A percentile compares a stretch with the other conserved stretches of the same genome.
phyloP scores from a whole-genome alignment of 163 green algal genomes.

The Chlamydomonas reinhardtii region DNA sequence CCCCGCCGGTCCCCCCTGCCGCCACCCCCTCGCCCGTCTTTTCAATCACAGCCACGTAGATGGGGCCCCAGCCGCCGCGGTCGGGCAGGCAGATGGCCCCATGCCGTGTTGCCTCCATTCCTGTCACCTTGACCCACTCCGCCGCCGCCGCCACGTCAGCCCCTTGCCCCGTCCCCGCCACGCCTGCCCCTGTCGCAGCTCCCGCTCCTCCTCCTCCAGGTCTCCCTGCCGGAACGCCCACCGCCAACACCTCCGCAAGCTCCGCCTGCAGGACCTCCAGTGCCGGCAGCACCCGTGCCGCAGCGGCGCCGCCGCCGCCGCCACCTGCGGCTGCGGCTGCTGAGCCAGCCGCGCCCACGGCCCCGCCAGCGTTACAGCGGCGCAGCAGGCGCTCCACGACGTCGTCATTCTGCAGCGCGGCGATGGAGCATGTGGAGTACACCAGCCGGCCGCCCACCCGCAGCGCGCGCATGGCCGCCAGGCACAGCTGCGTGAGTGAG shows the following conservation, averaged over 20 bases:
- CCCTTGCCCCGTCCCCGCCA: not conserved
- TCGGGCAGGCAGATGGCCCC: conserved; percentile 68
- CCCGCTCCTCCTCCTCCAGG: not conserved
- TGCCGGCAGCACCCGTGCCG: conserved; percentile 9
- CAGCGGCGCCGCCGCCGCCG: no score
- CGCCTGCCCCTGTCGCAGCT: no score
- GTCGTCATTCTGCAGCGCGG: conserved; percentile 69
- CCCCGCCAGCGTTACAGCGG: not conserved
- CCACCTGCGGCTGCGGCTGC: no score
- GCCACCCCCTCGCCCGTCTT: conserved; percentile 49
- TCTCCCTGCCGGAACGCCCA: not conserved
- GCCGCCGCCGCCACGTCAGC: not conserved
- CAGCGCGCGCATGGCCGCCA: conserved; percentile 55
- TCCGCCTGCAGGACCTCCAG: conserved; percentile 31
- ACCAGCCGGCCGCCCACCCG: conserved; percentile 72
- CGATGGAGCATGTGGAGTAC: conserved; percentile 79
- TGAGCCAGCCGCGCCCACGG: no score
- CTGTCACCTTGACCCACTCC: conserved; percentile 10
- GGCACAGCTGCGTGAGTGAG: conserved; percentile 46
- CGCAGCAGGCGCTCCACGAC: conserved; percentile 67
- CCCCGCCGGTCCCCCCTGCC: not conserved
- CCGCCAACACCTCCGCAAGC: not conserved
- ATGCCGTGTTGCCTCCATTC: conserved; percentile 55
- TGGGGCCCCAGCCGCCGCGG: conserved; percentile 51
- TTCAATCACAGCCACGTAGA: conserved; percentile 64